Conservation (phyloP, 176 grass and related monocot species). For the Juncus effusus region DNA sequence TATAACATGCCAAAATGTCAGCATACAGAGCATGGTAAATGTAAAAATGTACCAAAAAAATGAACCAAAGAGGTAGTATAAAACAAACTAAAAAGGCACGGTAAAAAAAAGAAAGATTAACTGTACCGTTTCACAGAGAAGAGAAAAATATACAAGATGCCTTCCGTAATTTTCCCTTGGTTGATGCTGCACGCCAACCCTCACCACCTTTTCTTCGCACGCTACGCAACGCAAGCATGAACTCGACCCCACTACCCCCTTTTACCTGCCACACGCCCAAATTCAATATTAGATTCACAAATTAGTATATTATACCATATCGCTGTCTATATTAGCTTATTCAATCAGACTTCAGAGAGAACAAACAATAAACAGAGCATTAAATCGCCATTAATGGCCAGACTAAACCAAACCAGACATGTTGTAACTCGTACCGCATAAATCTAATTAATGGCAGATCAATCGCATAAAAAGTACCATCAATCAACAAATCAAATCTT, state of each 20-base stretch:
- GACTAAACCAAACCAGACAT: constrained; percentile 5
- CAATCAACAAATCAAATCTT: constrained; percentile 11
- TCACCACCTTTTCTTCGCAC: constrained; percentile 2
- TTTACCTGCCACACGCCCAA: background rate
- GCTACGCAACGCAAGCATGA: constrained; percentile 13
- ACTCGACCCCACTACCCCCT: background rate
- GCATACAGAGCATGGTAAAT: no score
- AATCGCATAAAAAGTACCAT: background rate
- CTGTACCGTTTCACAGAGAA: no score
- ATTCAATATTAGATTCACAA: no score
- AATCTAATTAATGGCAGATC: background rate
- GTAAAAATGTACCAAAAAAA: no score
- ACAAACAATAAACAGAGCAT: no score
- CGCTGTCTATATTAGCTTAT: background rate
- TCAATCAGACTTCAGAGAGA: no score
- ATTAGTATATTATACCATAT: background rate
- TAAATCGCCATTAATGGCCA: background rate
- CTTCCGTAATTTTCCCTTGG: background rate
- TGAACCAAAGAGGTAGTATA: no score
- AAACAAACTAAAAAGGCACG: no score
- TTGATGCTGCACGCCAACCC: constrained; percentile 23
- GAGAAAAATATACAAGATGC: background rate
- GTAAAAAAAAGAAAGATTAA: no score
- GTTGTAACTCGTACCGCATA: background rate
- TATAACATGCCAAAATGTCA: no score